Percentiles rank a stretch among this genome's conserved stretches.
These are phyloP conservation scores for Corymbia calophylla DNA, from an alignment of 441 rosid species.

Conservation along the genomic window DNA sequence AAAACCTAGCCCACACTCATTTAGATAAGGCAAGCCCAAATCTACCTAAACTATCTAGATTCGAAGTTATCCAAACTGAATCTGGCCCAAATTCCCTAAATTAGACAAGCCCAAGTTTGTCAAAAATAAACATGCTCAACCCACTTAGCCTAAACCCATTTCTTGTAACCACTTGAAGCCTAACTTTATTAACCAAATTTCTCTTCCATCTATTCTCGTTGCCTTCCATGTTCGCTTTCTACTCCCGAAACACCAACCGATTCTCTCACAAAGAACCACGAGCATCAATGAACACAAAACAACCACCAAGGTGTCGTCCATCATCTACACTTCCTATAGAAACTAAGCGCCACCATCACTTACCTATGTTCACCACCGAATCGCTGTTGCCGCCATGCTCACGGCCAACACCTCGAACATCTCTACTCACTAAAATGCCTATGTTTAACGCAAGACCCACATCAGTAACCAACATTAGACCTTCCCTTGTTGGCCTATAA, in stretches of 20 bases:
- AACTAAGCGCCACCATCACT: neutral
- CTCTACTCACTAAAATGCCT: too few species aligned
- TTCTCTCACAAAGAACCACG: neutral
- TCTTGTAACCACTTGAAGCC: neutral
- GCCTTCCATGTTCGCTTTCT: neutral
- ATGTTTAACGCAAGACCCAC: too few species aligned
- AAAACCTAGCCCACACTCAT: neutral
- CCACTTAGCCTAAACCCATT: neutral
- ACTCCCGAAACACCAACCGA: neutral
- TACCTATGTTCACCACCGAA: neutral
- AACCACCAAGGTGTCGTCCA: neutral
- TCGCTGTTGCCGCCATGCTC: fast-evolving
- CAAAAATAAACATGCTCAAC: neutral
- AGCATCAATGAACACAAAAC: neutral
- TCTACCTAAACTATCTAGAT: neutral
- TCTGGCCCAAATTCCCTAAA: neutral
- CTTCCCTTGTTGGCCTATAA: too few species aligned
- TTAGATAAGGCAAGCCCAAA: neutral
- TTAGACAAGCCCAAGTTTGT: neutral
- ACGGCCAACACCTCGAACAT: neutral
- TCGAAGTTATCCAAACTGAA: neutral
- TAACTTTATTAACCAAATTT: neutral
- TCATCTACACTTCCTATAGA: neutral
- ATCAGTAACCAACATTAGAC: too few species aligned
- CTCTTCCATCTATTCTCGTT: neutral